Evolutionary conservation across 805 yeast genomes (phyloP), one percentile per base, ranked within the genome.

Genomic region (Wickerhamomyces xylosicus): DNA sequence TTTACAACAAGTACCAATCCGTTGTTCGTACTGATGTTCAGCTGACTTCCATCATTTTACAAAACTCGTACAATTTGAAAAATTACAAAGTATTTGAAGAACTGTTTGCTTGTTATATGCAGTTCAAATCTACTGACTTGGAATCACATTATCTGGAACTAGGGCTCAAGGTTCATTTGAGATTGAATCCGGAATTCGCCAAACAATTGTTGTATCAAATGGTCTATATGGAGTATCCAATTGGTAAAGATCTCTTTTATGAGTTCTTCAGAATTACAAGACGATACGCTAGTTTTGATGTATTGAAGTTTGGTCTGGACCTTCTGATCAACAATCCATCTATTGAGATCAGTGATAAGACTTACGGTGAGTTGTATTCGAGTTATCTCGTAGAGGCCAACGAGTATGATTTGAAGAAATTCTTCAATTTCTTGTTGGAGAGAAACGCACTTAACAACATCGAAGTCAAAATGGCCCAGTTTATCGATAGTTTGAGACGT

Each of bases 161-260:
- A 34, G 56, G 55, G 3, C 38, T 53, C 21, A 42, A 41, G 14
- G 49, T 48, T 3, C 45, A 46, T 27, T 33, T 48, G n/a, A 49
- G 38, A 34, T 43, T 44, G 6, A 43, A 51, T 34, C 42, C 53
- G 3, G 56, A 51, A 31, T 38, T 51, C 16, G 52, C 58, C 15
- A 51, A 52, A 37, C 58, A 52, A 20, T 40, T 54, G 1, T 38
- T 54, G 1, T 47, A 49, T 31, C 57, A 54, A 32, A 51, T 54
- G 55, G 46, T 51, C 4, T 40, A 41, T 8, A 43, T 50, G 2
- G 46, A 51, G 19, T 45, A 46, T 37, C 56, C 58, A 11, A 49
- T 52, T 37, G 46, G 49, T 37, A 39, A 43, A 2, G 31, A 40
- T 18, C 50, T 56, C 2, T 19, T 53, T 2, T 43, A 46, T 35